Percentiles rank a stretch among this genome's conserved stretches.
phyloP scores from a whole-genome alignment of 192 early-diverging fungal species.

The Podila verticillata region DNA sequence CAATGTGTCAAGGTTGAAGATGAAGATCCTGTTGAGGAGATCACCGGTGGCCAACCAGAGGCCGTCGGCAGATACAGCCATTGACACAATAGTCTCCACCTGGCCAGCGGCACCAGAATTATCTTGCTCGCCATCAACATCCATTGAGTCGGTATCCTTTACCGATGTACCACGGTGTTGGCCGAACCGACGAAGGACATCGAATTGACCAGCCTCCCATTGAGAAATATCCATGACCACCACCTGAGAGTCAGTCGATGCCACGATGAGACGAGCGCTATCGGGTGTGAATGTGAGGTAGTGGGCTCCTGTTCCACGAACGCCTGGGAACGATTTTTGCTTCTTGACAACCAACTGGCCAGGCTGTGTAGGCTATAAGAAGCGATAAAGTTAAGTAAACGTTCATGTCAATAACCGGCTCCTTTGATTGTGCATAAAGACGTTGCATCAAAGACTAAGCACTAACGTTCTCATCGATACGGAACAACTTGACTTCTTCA shows the following conservation, averaged over 20 bases:
- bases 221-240: slow-evolving; percentile 77
- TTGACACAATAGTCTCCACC: slow-evolving; percentile 67
- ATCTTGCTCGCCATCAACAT: slow-evolving; percentile 49
- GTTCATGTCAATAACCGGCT: not conserved
- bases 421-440: not conserved
- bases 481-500: slow-evolving; percentile 73
- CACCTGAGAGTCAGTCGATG: slow-evolving; percentile 78
- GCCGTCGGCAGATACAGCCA: slow-evolving; percentile 83
- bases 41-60: slow-evolving; percentile 87
- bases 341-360: slow-evolving; percentile 59
- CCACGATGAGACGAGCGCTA: slow-evolving; percentile 78
- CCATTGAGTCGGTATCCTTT: slow-evolving; percentile 38
- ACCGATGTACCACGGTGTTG: slow-evolving; percentile 64
- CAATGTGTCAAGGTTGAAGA: slow-evolving; percentile 77
- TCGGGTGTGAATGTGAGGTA: slow-evolving; percentile 83
- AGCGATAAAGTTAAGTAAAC: not conserved
- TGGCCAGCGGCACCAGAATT: slow-evolving; percentile 54
- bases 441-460: not conserved
- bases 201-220: slow-evolving; percentile 67
- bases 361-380: slow-evolving; percentile 31
- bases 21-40: slow-evolving; percentile 72
- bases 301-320: slow-evolving; percentile 66
- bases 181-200: slow-evolving; percentile 71
- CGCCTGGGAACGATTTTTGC: slow-evolving; percentile 53
- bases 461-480: slow-evolving; percentile 62